Percentiles rank a stretch among this genome's conserved stretches.
Conservation (phyloP, 2,329 filamentous ascomycete species). For the Ramichloridium luteum region DNA sequence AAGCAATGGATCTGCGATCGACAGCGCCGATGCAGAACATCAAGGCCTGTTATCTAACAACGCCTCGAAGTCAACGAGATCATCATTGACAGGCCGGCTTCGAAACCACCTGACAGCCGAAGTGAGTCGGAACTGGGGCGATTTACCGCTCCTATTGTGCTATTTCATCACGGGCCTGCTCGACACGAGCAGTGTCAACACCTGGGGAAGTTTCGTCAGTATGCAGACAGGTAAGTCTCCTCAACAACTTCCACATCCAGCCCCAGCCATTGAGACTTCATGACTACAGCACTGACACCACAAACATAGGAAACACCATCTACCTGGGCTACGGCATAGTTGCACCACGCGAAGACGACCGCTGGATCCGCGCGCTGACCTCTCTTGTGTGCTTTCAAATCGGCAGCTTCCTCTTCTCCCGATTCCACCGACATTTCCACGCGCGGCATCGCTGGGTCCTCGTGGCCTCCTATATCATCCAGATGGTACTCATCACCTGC, state of each 20-base stretch:
- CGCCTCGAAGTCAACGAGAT: background rate
- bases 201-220: constrained; percentile 69
- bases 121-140: constrained; percentile 50
- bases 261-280: too few relatives aligned
- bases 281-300: too few relatives aligned
- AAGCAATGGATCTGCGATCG: background rate
- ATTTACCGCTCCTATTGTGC: constrained; percentile 56
- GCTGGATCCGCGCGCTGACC: constrained; percentile 60
- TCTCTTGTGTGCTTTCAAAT: constrained; percentile 60
- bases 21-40: constrained; percentile 2
- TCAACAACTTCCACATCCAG: too few relatives aligned
- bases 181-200: constrained; percentile 63
- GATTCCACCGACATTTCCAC: constrained; percentile 52
- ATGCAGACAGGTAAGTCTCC: constrained; percentile 60
- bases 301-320: constrained; percentile 52
- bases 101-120: constrained; percentile 31
- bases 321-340: constrained; percentile 66
- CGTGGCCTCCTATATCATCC: constrained; percentile 31
- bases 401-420: constrained; percentile 59
- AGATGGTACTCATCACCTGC: constrained; percentile 30
- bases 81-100: constrained; percentile 5
- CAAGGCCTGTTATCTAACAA: background rate
- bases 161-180: constrained; percentile 68
- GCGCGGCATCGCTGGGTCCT: constrained; percentile 55
- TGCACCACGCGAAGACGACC: constrained; percentile 34